Evolutionary conservation across 352 stramenopile genomes (phyloP), one percentile per base, ranked within the genome.

Genomic region (Thalassiosira mediterranea): DNA sequence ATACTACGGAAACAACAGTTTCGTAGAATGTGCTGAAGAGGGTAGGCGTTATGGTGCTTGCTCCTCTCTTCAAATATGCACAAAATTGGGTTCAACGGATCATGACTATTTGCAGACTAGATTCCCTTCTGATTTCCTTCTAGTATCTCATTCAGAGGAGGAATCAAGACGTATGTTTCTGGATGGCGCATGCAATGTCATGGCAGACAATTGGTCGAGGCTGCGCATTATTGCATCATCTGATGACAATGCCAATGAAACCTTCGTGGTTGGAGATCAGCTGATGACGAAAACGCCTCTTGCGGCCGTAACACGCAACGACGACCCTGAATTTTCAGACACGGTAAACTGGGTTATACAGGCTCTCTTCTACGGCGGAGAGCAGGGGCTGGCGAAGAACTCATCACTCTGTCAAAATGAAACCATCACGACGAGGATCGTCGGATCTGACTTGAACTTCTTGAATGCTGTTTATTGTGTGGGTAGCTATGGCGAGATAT

Each of bases 231-330:
- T n/a, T n/a, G n/a, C n/a, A n/a, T n/a, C n/a, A n/a, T n/a, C n/a
- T n/a, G n/a, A n/a, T n/a, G n/a, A n/a, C n/a, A n/a, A n/a, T n/a
- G n/a, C n/a, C n/a, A n/a, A n/a, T n/a, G n/a, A 23, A n/a, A 8
- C 31, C 29, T 2, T 51, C 25, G 34, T 77, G 23, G 3, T 72
- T 38, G 60, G 69, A 11, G 48, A 68, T n/a, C 44, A 61, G 17
- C 34, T 32, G 1, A 42, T 62, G 40, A 78, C 59, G 34, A 72
- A 44, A 15, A 15, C 8, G 37, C 37, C 37, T 44, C 8, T 44
- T 44, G 37, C 37, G 15, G 8, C 15, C 8, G 37, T 44, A 15
- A 44, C 37, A 15, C 37, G 37, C 15, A 15, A 44, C 8, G 37
- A 44, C 15, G 37, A 44, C 15, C 8, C 37, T 15, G 37, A 15